Base-by-base conservation (phyloP, 1,284 basidiomycete genomes). In the Sporisorium exsertum region DNA sequence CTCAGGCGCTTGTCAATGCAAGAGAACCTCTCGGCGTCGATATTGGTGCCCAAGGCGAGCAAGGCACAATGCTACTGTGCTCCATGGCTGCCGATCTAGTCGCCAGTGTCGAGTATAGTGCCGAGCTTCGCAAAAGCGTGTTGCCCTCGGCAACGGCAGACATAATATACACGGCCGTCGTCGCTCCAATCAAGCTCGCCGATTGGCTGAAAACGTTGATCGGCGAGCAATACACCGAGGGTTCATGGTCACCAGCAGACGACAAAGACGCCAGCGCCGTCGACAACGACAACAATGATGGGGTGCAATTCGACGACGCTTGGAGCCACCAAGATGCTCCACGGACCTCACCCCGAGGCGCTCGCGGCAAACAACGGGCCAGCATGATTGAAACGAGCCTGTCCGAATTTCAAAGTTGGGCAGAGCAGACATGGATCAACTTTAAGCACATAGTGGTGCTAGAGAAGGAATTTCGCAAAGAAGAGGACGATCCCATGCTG, bases 21-120 rank as follows among this genome's bases (percentile, higher is more conserved):
- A 56, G 27, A 27, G 29, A 1, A 8, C 54, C 54, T 20, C 20
- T 56, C 2, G 54, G 43, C n/a, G 20, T 56, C 20, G 42, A 55
- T 16, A n/a, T 55, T 16, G 53, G 53, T 13, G 54, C 54, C 20
- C 53, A 55, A 55, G 53, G 53, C 15, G 40, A 55, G 40, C 53
- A 42, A 22, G 37, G 22, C 33, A 18, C 32, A 7, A 40, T 35
- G 24, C 53, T 55, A 2, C 53, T 55, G 42, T 56, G 42, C n/a
- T n/a, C 54, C 6, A 32, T 56, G 27, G 40, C 54, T 27, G 27
- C 37, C 27, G 54, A 56, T 20, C 54, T 46, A 13, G 54, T 18
- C 15, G 20, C 29, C 24, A 56, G 29, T 18, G 7, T 6, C 24
- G 12, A 13, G 32, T 45, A 45, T 24, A 7, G 5, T 7, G 43